phyloP scores from a whole-genome alignment of 768 basidiomycete genomes.

The Lanmaoa rubissima region DNA sequence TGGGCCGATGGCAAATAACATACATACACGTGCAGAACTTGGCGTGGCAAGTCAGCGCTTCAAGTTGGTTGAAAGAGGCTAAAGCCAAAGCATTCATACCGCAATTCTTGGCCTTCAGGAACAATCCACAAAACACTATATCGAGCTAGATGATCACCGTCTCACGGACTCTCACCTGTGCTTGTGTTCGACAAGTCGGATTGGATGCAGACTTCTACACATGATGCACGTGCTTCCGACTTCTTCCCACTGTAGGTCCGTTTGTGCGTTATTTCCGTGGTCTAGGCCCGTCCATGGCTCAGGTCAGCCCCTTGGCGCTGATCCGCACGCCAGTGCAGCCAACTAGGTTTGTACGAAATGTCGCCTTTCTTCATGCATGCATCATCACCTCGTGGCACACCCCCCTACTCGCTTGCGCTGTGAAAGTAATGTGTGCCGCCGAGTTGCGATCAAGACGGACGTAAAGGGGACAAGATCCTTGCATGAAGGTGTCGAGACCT shows the following conservation, averaged over 20 bases:
- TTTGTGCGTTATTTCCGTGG: not conserved
- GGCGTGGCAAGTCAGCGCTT: not conserved
- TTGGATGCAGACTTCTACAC: not conserved
- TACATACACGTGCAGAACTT: not conserved
- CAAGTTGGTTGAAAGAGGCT: not conserved
- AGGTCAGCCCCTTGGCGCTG: not conserved
- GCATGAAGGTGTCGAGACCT: not conserved
- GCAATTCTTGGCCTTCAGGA: not conserved
- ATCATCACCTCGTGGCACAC: not conserved
- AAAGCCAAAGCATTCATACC: not conserved
- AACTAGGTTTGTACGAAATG: not conserved
- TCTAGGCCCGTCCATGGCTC: not conserved
- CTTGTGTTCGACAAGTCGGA: too few species aligned
- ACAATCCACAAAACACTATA: not conserved
- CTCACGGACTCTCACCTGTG: too few species aligned
- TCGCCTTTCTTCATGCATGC: not conserved
- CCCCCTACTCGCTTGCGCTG: not conserved
- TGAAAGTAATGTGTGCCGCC: not conserved
- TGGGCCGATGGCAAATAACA: not conserved
- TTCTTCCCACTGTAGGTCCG: conserved; percentile 2
- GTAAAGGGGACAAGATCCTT: not conserved
- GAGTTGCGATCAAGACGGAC: not conserved
- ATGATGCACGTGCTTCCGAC: not conserved
- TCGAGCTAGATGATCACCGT: too few species aligned
- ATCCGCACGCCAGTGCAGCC: not conserved